Conservation (phyloP, 2,329 filamentous ascomycete genomes). For the Dothidotthia symphoricarpi region DNA sequence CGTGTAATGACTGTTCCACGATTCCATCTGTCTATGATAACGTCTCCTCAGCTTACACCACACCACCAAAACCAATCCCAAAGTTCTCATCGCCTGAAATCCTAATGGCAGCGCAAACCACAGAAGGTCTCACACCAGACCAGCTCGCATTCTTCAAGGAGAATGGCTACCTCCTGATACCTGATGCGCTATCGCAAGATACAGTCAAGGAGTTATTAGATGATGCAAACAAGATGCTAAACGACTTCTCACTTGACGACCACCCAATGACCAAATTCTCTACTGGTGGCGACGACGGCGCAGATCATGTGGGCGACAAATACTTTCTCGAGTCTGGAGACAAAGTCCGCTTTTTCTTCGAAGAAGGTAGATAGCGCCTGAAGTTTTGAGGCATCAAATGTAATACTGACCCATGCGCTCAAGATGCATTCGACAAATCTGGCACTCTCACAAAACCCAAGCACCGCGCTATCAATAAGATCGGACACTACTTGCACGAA, state of each 20-base stretch:
- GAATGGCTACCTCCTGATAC: constrained; percentile 89
- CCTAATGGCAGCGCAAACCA: constrained; percentile 18
- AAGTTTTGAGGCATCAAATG: no score
- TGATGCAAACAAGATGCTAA: constrained; percentile 73
- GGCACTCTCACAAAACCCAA: constrained; percentile 75
- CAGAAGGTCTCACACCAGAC: constrained; percentile 62
- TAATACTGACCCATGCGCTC: neutral
- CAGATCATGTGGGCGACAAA: constrained; percentile 84
- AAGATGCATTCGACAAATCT: constrained; percentile 70
- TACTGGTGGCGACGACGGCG: constrained; percentile 67
- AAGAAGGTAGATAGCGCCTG: constrained; percentile 57
- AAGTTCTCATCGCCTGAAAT: neutral
- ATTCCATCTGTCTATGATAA: constrained; percentile 6
- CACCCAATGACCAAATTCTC: constrained; percentile 95
- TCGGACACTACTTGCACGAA: constrained; percentile 52
- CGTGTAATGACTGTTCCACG: constrained; percentile 21
- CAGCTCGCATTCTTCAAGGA: constrained; percentile 72
- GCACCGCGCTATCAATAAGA: constrained; percentile 75
- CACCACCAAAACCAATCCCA: neutral
- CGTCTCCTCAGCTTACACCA: neutral
- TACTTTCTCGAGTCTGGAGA: constrained; percentile 91
- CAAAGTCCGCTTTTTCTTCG: constrained; percentile 95
- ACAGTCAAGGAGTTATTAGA: constrained; percentile 68
- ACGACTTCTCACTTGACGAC: constrained; percentile 71
- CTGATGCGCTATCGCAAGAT: constrained; percentile 65